These are phyloP conservation scores for Hemisphaericaspora lyxosophila DNA, from an alignment of 1,139 yeast genomes.

Conservation along the genomic window DNA sequence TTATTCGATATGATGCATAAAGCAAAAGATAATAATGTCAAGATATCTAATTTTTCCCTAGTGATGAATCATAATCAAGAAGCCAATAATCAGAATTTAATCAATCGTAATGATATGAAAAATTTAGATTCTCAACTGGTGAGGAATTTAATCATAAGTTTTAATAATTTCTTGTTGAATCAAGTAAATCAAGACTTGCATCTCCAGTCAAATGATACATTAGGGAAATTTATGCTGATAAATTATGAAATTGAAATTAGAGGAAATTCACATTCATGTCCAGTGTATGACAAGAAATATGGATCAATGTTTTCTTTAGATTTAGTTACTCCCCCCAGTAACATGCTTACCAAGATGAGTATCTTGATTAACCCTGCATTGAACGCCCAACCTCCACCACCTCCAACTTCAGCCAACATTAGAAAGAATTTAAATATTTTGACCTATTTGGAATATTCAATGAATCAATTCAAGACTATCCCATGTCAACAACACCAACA, in stretches of 20 bases:
- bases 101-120: constrained; percentile 49
- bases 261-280: constrained; percentile 32
- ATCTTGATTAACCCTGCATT: constrained; percentile 21
- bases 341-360: constrained; percentile 26
- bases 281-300: constrained; percentile 28
- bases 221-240: constrained; percentile 24
- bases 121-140: constrained; percentile 35
- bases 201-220: constrained; percentile 21
- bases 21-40: constrained; percentile 69
- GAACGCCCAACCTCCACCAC: constrained; percentile 7
- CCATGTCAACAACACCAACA: constrained; percentile 32
- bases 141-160: constrained; percentile 48
- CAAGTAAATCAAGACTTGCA: constrained; percentile 50
- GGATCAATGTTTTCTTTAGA: constrained; percentile 29
- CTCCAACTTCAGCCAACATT: constrained; percentile 11
- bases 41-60: constrained; percentile 67
- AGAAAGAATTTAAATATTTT: constrained; percentile 24
- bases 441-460: constrained; percentile 58
- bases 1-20: constrained; percentile 87
- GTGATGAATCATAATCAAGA: constrained; percentile 45
- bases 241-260: constrained; percentile 42
- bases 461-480: constrained; percentile 52
- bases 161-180: constrained; percentile 60
- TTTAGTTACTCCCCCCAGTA: constrained; percentile 32
- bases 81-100: constrained; percentile 50